A percentile compares a stretch with the other conserved stretches of the same genome.
These are phyloP conservation scores for Talaromyces sp. DNA, from an alignment of 2,329 filamentous ascomycete genomes.

Conservation along the genomic window DNA sequence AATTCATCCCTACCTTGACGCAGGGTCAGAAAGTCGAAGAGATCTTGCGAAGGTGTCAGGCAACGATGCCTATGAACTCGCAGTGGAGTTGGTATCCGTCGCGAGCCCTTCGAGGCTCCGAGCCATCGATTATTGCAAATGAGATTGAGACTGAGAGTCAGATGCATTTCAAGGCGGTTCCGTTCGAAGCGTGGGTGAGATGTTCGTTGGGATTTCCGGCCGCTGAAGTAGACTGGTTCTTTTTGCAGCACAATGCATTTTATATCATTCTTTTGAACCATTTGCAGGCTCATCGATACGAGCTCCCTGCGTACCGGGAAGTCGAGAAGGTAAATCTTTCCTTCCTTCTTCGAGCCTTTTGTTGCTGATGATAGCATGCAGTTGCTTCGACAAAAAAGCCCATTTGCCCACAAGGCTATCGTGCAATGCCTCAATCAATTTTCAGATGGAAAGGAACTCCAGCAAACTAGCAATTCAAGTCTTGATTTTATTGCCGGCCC, in stretches of 20 bases:
- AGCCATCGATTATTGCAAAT: slow-evolving; percentile 29
- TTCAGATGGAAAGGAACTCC: slow-evolving; percentile 21
- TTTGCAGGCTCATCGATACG: slow-evolving; percentile 32
- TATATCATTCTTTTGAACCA: slow-evolving; percentile 34
- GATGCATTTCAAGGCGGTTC: slow-evolving; percentile 37
- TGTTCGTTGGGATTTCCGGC: slow-evolving; percentile 37
- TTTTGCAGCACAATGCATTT: slow-evolving; percentile 37
- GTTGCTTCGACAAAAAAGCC: slow-evolving; percentile 36
- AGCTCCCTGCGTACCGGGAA: slow-evolving; percentile 32
- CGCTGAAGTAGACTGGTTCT: slow-evolving; percentile 37
- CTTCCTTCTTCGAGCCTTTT: neutral
- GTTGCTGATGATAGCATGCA: slow-evolving; percentile 17
- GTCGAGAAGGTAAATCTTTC: slow-evolving; percentile 35
- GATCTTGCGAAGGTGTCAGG: slow-evolving; percentile 34
- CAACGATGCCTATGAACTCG: slow-evolving; percentile 22
- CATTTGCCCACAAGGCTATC: slow-evolving; percentile 38
- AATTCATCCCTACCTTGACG: slow-evolving; percentile 29
- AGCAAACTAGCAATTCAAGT: slow-evolving; percentile 18
- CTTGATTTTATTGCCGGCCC: slow-evolving; percentile 39
- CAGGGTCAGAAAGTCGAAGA: slow-evolving; percentile 41
- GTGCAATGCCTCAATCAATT: slow-evolving; percentile 30
- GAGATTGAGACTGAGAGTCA: slow-evolving; percentile 40
- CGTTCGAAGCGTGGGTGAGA: slow-evolving; percentile 41
- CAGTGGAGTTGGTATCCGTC: slow-evolving; percentile 40
- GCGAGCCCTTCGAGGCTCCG: slow-evolving; percentile 21